phyloP scores from a whole-genome alignment of 768 basidiomycete species.

The Neoboletus brunneissimus region DNA sequence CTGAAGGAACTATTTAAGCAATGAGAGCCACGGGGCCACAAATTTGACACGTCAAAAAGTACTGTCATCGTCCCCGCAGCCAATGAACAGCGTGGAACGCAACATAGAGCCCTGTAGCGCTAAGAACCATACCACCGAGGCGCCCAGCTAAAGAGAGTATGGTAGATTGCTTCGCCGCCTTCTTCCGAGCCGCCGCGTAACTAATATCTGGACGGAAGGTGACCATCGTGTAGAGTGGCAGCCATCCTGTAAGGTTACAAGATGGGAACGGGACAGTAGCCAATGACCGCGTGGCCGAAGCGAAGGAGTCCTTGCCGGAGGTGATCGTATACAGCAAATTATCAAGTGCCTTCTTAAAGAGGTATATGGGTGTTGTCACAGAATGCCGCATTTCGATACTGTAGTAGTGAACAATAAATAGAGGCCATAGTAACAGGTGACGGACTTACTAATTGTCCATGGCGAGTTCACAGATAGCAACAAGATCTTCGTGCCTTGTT shows the following conservation, averaged over 20 bases:
- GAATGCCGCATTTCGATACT: constrained; percentile 95
- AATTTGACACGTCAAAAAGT: constrained; percentile 24
- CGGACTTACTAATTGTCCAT: constrained; percentile 92
- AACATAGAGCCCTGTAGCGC: constrained; percentile 41
- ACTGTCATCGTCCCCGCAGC: constrained; percentile 21
- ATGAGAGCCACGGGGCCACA: constrained; percentile 31
- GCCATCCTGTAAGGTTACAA: constrained; percentile 70
- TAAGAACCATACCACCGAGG: constrained; percentile 44
- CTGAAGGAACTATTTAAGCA: constrained; percentile 28
- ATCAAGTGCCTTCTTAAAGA: constrained; percentile 78
- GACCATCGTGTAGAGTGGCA: constrained; percentile 95
- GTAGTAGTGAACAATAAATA: constrained; percentile 24
- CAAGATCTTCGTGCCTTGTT: constrained; percentile 80
- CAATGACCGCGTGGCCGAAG: constrained; percentile 45
- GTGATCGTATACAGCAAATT: constrained; percentile 66
- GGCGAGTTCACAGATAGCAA: constrained; percentile 88
- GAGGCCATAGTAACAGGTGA: constrained; percentile 26
- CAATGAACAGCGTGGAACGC: constrained; percentile 19
- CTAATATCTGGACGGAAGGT: constrained; percentile 95
- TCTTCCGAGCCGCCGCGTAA: constrained; percentile 76
- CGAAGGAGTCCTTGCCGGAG: constrained; percentile 45
- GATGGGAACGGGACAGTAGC: constrained; percentile 58
- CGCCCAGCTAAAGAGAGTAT: constrained; percentile 54
- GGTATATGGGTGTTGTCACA: constrained; percentile 78
- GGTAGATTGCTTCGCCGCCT: constrained; percentile 65